Percentiles rank a stretch among this genome's conserved stretches.
Evolutionary conservation across 441 rosid genomes (phyloP).

Genomic region (Rhodomyrtus psidioides): DNA sequence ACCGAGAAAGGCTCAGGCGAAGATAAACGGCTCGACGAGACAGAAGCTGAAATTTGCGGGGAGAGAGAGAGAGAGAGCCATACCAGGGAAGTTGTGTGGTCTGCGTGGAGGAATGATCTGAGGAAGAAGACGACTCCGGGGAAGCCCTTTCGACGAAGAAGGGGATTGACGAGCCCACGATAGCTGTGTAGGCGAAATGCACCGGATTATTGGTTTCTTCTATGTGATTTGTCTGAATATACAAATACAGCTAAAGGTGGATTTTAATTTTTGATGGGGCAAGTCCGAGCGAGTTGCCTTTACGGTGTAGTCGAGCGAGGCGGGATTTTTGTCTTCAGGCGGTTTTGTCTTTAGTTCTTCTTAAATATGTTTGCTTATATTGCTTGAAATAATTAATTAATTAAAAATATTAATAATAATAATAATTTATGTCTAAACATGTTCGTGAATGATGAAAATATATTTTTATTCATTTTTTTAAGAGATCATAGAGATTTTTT

Average conservation of each 20-base stretch:
- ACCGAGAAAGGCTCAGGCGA: background rate
- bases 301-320: no score
- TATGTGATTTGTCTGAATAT: background rate
- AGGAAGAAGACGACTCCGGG: background rate
- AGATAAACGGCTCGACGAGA: background rate
- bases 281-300: background rate
- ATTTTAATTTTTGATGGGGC: background rate
- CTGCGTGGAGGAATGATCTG: background rate
- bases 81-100: background rate
- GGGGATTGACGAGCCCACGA: background rate
- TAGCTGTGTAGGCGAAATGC: background rate
- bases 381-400: background rate
- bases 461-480: no score
- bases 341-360: background rate
- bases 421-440: no score
- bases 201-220: background rate
- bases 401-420: background rate
- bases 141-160: background rate
- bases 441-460: no score
- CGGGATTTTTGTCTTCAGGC: background rate
- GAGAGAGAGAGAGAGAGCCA: background rate
- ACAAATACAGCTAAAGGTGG: background rate
- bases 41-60: background rate
- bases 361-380: background rate
- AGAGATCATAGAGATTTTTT: background rate